Conservation (phyloP, 441 rosid species). For the Erodium texanum region DNA sequence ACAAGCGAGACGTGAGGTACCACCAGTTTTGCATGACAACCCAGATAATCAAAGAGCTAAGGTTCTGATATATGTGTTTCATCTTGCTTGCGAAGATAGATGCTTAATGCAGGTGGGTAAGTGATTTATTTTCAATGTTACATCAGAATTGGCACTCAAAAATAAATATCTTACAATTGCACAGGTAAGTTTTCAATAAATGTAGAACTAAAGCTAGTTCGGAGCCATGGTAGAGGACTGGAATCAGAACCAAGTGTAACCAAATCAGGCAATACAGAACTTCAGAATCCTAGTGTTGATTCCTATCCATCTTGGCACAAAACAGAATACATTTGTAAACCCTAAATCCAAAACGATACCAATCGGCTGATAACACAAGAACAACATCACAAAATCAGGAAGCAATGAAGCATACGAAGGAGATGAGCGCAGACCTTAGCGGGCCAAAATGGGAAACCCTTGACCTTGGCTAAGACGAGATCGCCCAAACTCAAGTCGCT, state of each 20-base stretch:
- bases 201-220: background rate
- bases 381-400: background rate
- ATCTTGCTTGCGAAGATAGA: background rate
- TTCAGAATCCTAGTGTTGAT: background rate
- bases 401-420: background rate
- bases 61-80: background rate
- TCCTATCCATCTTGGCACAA: background rate
- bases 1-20: background rate
- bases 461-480: constrained; percentile 97
- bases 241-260: constrained; percentile 3
- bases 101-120: background rate
- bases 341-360: background rate
- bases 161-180: background rate
- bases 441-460: constrained; percentile 99
- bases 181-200: background rate
- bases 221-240: background rate
- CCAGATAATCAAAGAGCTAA: background rate
- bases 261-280: background rate
- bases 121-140: background rate
- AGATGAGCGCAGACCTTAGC: constrained; percentile 51
- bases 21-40: background rate
- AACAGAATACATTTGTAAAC: background rate
- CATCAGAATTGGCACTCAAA: background rate
- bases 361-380: background rate
- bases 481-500: constrained; percentile 78